A percentile compares a stretch with the other conserved stretches of the same genome.
Conservation (phyloP, 495 filamentous ascomycete species). For the Neurospora tetraspora region DNA sequence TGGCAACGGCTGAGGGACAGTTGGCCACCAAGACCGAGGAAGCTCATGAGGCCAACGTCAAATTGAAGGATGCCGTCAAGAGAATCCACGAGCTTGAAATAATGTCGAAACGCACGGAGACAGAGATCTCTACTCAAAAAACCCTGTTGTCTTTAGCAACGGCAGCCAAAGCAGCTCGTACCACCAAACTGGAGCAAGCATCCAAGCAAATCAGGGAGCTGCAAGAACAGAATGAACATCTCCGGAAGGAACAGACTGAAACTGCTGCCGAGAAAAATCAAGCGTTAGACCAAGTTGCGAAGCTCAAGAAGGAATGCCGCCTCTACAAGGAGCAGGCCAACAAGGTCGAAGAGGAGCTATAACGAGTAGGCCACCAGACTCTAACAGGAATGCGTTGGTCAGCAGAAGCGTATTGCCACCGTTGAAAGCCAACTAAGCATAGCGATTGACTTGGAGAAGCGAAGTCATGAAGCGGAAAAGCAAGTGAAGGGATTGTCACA, state of each 20-base stretch:
- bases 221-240: neutral
- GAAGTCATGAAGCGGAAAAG: neutral
- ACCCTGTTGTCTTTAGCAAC: neutral
- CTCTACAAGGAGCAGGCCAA: neutral
- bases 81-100: neutral
- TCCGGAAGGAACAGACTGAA: neutral
- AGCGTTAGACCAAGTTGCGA: neutral
- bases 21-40: neutral
- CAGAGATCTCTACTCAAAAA: neutral
- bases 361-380: neutral
- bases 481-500: neutral
- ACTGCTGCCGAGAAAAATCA: neutral
- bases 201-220: neutral
- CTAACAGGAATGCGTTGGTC: neutral
- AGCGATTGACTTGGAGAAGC: neutral
- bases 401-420: neutral
- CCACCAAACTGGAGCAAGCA: neutral
- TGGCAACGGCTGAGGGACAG: too few relatives aligned
- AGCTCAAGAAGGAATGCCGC: neutral
- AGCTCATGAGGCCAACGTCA: neutral
- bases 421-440: neutral
- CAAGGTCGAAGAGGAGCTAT: neutral
- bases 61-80: neutral
- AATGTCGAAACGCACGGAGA: neutral
- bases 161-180: neutral